Evolutionary conservation across 129 eudicot genomes (phyloP), one percentile per base, ranked within the genome.

Genomic region (Logfia minima): DNA sequence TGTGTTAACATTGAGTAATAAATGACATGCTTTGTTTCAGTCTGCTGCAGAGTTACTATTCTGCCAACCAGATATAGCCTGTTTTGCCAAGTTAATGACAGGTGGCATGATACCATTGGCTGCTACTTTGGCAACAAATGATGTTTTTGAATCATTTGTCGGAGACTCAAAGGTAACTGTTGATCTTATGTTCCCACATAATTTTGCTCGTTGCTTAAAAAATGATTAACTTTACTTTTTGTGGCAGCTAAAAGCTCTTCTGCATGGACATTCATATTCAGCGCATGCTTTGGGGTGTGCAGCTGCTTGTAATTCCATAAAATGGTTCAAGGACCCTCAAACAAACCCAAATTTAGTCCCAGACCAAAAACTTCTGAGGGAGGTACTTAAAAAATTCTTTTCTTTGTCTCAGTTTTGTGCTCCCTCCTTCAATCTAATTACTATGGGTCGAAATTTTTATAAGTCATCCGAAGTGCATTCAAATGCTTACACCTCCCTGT

Each of bases 71-170:
- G 99, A 94, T 86, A 94, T 94, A 75, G 86, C 93, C 68, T 94
- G 99, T 77, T 94, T 39, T 56, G 97, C 99, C 8, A 94, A 94
- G 84, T 83, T 94, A 86, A 81, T 94, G 99, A 94, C 99, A 37
- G 99, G 99, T 80, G 99, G 97, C 68, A 83, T 91, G 66, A 79
- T 94, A 63, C 99, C 99, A 39, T 86, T 94, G 89, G 92, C 99
- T 66, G 92, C 80, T 35, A 91, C 99, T 17, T 86, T 94, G 76
- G 99, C 99, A 58, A 84, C 97, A 72, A 87, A 87, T 62, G 87
- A 81, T 72, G 87, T 89, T 64, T 94, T 94, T 82, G 78, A 89
- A 45, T 85, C 93, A 62, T 94, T 94, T 83, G 77, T 84, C 18
- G 99, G 99, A 64, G 96, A 94, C 76, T 91, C 99, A 66, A 94